Conservation (phyloP, 2,329 filamentous ascomycete species). For the Diplocarpon rosae region DNA sequence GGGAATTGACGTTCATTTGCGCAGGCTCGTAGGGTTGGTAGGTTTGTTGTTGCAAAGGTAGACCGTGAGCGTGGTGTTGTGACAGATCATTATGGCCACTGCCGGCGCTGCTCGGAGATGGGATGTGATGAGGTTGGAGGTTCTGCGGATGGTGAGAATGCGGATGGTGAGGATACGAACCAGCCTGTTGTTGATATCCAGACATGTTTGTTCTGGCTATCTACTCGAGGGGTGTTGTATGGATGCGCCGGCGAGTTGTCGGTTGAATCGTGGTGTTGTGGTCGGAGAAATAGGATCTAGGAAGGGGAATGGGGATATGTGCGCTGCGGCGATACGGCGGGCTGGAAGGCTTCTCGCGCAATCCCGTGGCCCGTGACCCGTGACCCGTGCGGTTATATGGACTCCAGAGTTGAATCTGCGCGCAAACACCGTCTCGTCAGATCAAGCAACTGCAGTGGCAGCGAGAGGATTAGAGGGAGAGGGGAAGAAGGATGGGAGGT, state of each 20-base stretch:
- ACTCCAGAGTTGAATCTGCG: no score
- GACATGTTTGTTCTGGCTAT: background rate
- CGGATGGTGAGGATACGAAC: background rate
- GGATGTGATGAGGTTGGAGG: background rate
- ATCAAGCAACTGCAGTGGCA: no score
- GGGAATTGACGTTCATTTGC: background rate
- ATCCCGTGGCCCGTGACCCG: no score
- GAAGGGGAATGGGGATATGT: no score
- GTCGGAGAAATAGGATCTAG: no score
- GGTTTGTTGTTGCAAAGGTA: background rate
- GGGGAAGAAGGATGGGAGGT: no score
- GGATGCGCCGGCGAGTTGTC: background rate
- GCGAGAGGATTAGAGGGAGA: no score
- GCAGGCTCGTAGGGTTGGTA: background rate
- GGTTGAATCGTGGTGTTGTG: background rate
- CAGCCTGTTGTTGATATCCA: background rate
- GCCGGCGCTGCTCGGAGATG: background rate
- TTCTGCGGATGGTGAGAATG: background rate
- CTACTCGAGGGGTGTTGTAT: background rate
- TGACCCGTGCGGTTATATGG: no score
- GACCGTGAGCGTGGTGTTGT: background rate
- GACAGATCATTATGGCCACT: background rate
- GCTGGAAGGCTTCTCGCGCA: no score
- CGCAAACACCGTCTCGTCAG: no score
- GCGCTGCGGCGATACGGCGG: no score